Evolutionary conservation across 1,284 basidiomycete species (phyloP).

Genomic region (Coniferiporia weirii): DNA sequence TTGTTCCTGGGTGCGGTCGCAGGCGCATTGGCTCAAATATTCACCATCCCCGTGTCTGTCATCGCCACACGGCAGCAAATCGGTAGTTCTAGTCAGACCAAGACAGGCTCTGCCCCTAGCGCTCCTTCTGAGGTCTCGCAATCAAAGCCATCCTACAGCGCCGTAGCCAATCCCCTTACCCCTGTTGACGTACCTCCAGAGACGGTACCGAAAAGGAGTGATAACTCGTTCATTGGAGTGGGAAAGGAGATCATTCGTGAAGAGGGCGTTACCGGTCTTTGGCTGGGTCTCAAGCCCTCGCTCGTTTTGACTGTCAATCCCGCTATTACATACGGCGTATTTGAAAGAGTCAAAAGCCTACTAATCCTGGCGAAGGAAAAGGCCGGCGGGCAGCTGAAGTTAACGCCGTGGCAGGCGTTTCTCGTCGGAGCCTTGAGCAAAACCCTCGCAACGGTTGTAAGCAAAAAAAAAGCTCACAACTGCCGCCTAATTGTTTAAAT

Average conservation of each 20-base stretch:
- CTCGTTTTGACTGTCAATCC: constrained; percentile 95
- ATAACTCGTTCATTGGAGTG: constrained; percentile 74
- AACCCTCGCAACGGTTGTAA: constrained; percentile 89
- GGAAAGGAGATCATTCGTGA: constrained; percentile 87
- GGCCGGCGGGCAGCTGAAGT: constrained; percentile 47
- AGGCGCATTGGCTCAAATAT: constrained; percentile 93
- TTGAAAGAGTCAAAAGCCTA: constrained; percentile 84
- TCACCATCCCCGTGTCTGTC: constrained; percentile 97
- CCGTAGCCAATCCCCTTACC: constrained; percentile 18
- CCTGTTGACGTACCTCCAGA: constrained; percentile 19
- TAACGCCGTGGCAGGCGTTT: constrained; percentile 82
- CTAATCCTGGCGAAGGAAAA: constrained; percentile 51
- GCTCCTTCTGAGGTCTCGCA: constrained; percentile 16
- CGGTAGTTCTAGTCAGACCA: constrained; percentile 36
- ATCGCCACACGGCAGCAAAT: constrained; percentile 98
- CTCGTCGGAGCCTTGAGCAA: constrained; percentile 91
- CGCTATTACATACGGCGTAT: constrained; percentile 96
- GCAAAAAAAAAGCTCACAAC: constrained; percentile 28
- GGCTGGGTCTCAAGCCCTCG: constrained; percentile 91
- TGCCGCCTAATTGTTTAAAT: too few species aligned
- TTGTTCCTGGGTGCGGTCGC: constrained; percentile 88
- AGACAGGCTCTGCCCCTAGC: constrained; percentile 19
- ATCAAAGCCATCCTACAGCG: constrained; percentile 16
- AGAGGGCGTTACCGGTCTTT: constrained; percentile 88
- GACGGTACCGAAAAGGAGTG: constrained; percentile 30